phyloP scores from a whole-genome alignment of 306 rosid species.

The Castanopsis chinensis region DNA sequence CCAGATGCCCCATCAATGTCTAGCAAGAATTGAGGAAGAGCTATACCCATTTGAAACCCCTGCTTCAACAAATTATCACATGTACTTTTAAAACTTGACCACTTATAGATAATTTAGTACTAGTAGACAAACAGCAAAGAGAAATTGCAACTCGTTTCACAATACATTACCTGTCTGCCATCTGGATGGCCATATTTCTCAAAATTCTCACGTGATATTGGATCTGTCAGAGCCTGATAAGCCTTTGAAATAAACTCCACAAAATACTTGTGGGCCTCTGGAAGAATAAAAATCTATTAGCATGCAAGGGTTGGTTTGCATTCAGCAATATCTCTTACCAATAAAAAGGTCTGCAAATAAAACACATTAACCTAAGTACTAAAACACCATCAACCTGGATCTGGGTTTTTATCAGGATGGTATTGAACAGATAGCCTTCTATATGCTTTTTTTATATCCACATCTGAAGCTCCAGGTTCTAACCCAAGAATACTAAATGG shows the following conservation, averaged over 20 bases:
- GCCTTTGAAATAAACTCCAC: slow-evolving; percentile 95
- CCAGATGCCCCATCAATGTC: slow-evolving; percentile 89
- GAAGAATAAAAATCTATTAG: slow-evolving; percentile 6
- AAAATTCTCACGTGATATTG: slow-evolving; percentile 81
- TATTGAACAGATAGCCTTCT: slow-evolving; percentile 83
- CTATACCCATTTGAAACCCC: slow-evolving; percentile 99
- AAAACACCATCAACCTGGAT: slow-evolving; percentile 76
- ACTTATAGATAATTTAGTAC: not conserved
- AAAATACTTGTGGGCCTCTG: slow-evolving; percentile 82
- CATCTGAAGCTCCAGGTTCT: slow-evolving; percentile 70
- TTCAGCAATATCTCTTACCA: not conserved
- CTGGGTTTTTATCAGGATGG: slow-evolving; percentile 99
- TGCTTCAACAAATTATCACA: slow-evolving; percentile 36
- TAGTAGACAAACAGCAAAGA: slow-evolving; percentile 6
- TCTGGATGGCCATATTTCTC: slow-evolving; percentile 99
- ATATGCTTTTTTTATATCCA: slow-evolving; percentile 83
- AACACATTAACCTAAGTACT: slow-evolving; percentile 23
- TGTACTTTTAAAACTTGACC: slow-evolving; percentile 12
- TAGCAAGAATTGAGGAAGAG: slow-evolving; percentile 91
- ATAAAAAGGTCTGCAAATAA: slow-evolving; percentile 11
- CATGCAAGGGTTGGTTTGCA: slow-evolving; percentile 1
- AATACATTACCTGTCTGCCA: slow-evolving; percentile 79
- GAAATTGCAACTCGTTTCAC: slow-evolving; percentile 7
- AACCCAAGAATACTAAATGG: slow-evolving; percentile 87
- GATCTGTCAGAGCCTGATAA: slow-evolving; percentile 93